Conservation (phyloP, 1,139 yeast genomes). For the Taiozyma sp. region DNA sequence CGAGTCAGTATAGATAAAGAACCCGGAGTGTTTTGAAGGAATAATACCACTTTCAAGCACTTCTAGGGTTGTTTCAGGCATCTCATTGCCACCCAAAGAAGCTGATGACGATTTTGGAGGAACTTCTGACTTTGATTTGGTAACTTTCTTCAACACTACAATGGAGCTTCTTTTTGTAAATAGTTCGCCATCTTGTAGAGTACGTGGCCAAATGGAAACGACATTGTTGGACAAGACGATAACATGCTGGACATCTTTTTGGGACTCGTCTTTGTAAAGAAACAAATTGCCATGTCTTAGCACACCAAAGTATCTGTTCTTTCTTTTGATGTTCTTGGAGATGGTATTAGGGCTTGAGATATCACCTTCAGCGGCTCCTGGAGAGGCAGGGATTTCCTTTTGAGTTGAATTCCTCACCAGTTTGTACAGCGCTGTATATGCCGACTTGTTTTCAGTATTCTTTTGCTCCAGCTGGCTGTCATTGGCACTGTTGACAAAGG, state of each 20-base stretch:
- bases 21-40: slow-evolving; percentile 51
- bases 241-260: slow-evolving; percentile 70
- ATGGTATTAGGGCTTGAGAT: slow-evolving; percentile 16
- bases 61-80: slow-evolving; percentile 23
- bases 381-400: slow-evolving; percentile 14
- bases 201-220: slow-evolving; percentile 83
- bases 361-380: slow-evolving; percentile 6
- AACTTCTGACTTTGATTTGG: slow-evolving; percentile 26
- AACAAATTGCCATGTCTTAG: slow-evolving; percentile 83
- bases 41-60: slow-evolving; percentile 19
- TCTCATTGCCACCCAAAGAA: slow-evolving; percentile 8
- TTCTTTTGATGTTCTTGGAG: slow-evolving; percentile 35
- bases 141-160: slow-evolving; percentile 49
- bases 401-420: slow-evolving; percentile 36
- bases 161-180: slow-evolving; percentile 79
- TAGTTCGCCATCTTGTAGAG: slow-evolving; percentile 44
- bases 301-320: slow-evolving; percentile 62
- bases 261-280: slow-evolving; percentile 63
- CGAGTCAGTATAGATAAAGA: slow-evolving; percentile 69
- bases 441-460: slow-evolving; percentile 36
- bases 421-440: slow-evolving; percentile 55
- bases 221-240: slow-evolving; percentile 67
- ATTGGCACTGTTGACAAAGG: slow-evolving; percentile 32
- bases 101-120: slow-evolving; percentile 22
- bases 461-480: slow-evolving; percentile 21